These are phyloP conservation scores for Fusarium udum DNA, from an alignment of 2,329 filamentous ascomycete genomes.

Conservation along the genomic window DNA sequence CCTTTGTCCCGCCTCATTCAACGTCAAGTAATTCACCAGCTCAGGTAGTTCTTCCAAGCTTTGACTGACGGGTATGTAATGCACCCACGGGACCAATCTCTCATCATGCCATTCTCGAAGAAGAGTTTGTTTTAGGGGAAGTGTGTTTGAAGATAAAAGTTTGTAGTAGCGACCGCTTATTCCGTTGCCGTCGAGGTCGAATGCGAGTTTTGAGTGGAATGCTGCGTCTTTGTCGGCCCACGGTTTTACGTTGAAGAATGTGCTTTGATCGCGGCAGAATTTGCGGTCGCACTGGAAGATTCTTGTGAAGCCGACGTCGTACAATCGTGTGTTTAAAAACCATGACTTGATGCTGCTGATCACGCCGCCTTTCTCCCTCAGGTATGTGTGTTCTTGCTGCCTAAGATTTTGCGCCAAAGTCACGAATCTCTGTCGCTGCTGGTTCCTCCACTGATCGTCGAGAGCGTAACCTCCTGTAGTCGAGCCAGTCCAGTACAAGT, in stretches of 20 bases:
- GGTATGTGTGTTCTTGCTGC: constrained; percentile 45
- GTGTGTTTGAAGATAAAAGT: constrained; percentile 57
- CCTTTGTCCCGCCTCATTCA: constrained; percentile 56
- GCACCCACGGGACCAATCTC: constrained; percentile 63
- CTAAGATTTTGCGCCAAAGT: constrained; percentile 48
- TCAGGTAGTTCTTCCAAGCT: constrained; percentile 62
- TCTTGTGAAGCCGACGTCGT: constrained; percentile 56
- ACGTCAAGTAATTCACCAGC: constrained; percentile 57
- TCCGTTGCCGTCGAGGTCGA: constrained; percentile 66
- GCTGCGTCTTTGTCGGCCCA: constrained; percentile 50
- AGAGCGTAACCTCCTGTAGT: constrained; percentile 59
- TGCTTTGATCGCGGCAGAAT: constrained; percentile 49
- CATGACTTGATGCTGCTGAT: constrained; percentile 35
- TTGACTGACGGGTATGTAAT: constrained; percentile 64
- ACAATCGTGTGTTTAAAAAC: constrained; percentile 52
- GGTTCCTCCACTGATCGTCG: constrained; percentile 50
- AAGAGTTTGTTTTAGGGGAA: constrained; percentile 62
- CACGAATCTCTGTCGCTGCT: constrained; percentile 61
- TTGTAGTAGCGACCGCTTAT: constrained; percentile 64
- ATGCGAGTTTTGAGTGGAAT: constrained; percentile 52
- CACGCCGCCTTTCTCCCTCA: constrained; percentile 37
- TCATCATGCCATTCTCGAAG: constrained; percentile 68
- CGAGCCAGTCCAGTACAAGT: constrained; percentile 67
- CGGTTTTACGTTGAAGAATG: constrained; percentile 44
- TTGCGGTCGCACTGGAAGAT: constrained; percentile 56